A percentile compares a stretch with the other conserved stretches of the same genome.
Evolutionary conservation across 805 yeast species (phyloP).

Genomic region (Saturnispora sanitii): DNA sequence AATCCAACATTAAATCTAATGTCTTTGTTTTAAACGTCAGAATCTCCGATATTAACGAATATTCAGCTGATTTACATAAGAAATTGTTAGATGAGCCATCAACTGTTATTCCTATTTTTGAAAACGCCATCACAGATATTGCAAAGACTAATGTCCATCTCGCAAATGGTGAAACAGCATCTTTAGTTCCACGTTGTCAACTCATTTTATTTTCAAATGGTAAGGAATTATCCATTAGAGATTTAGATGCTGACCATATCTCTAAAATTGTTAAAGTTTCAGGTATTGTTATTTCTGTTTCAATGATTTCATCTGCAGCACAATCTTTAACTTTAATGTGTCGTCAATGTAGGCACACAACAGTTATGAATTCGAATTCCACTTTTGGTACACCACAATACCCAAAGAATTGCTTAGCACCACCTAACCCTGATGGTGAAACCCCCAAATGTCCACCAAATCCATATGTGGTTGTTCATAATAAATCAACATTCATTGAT

Average conservation of each 20-base stretch:
- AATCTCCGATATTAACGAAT: constrained; percentile 76
- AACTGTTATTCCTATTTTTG: constrained; percentile 80
- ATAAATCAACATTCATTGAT: constrained; percentile 85
- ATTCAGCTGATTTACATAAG: constrained; percentile 82
- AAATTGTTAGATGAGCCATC: constrained; percentile 77
- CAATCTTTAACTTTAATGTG: constrained; percentile 78
- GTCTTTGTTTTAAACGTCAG: constrained; percentile 66
- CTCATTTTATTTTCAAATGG: constrained; percentile 67
- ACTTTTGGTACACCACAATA: constrained; percentile 63
- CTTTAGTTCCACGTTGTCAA: constrained; percentile 72
- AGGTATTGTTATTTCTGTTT: constrained; percentile 88
- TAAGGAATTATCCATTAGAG: constrained; percentile 62
- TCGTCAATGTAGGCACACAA: constrained; percentile 76
- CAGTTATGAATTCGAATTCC: constrained; percentile 47
- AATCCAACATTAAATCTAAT: constrained; percentile 75
- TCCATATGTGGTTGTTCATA: constrained; percentile 90
- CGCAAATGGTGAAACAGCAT: constrained; percentile 32
- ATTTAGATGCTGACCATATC: constrained; percentile 77
- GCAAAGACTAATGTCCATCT: constrained; percentile 62
- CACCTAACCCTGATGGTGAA: constrained; percentile 41
- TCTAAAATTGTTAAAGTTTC: constrained; percentile 84
- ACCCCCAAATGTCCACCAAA: constrained; percentile 71
- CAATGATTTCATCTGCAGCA: constrained; percentile 82
- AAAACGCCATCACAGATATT: constrained; percentile 72
- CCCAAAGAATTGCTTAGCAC: constrained; percentile 58